A percentile compares a stretch with the other conserved stretches of the same genome.
Conservation (phyloP, 1,284 basidiomycete species). For the Fomitopsis schrenkii region DNA sequence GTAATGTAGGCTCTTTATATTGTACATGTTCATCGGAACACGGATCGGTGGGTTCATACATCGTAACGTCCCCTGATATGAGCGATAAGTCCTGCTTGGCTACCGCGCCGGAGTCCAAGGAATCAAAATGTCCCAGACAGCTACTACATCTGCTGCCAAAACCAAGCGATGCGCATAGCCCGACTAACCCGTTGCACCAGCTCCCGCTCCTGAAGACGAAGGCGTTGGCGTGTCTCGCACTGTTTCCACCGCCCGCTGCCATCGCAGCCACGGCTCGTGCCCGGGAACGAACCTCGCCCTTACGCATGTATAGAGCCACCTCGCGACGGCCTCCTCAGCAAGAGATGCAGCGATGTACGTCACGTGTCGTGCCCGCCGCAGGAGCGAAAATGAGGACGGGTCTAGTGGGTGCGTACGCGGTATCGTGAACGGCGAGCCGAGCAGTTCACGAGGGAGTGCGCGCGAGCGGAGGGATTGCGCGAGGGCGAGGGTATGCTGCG, state of each 20-base stretch:
- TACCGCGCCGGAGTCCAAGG: too few species aligned
- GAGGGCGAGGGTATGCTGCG: background rate
- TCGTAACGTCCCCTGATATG: too few species aligned
- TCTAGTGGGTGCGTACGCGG: constrained; percentile 17
- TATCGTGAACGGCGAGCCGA: background rate
- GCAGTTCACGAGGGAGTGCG: constrained; percentile 9
- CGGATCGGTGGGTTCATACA: too few species aligned
- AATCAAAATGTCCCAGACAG: too few species aligned
- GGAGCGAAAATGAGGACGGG: background rate
- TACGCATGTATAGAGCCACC: constrained; percentile 11
- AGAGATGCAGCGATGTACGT: constrained; percentile 1
- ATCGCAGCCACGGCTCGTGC: constrained; percentile 24
- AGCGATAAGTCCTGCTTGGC: too few species aligned
- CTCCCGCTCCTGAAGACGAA: too few species aligned
- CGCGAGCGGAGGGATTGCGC: constrained; percentile 14
- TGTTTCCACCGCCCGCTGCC: constrained; percentile 16
- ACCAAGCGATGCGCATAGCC: background rate
- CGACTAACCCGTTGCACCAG: too few species aligned
- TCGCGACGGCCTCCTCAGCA: constrained; percentile 9
- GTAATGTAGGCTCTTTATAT: too few species aligned
- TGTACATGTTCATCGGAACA: too few species aligned
- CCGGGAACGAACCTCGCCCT: constrained; percentile 23
- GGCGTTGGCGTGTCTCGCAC: too few species aligned
- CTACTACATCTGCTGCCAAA: background rate
- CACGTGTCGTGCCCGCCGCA: constrained; percentile 9